phyloP scores from a whole-genome alignment of 2,329 filamentous ascomycete genomes.

The Beauveria medogensis region DNA sequence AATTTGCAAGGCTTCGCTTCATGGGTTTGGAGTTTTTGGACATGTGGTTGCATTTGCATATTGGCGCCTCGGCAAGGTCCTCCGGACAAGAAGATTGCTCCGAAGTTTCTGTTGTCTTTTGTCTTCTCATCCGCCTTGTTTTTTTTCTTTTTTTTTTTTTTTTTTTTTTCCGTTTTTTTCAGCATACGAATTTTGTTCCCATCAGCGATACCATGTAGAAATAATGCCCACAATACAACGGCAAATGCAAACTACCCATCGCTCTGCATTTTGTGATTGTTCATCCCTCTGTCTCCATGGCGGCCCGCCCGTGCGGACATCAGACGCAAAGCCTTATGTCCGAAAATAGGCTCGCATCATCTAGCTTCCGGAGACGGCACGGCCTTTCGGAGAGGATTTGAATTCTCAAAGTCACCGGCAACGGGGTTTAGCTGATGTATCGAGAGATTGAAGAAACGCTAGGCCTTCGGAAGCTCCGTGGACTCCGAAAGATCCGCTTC shows the following conservation, averaged over 20 bases:
- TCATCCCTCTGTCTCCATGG: neutral
- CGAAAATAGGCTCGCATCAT: neutral
- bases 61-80: slow-evolving; percentile 3
- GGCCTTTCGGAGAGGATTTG: neutral
- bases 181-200: neutral
- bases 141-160: neutral
- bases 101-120: neutral
- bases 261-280: neutral
- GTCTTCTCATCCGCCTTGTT: neutral
- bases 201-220: slow-evolving; percentile 8
- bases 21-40: slow-evolving; percentile 6
- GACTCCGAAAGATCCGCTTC: neutral
- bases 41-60: slow-evolving; percentile 8
- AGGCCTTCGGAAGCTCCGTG: neutral
- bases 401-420: neutral
- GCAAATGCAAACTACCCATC: neutral
- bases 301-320: neutral
- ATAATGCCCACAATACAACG: neutral
- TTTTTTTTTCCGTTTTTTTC: neutral
- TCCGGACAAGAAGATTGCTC: slow-evolving; percentile 6
- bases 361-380: neutral
- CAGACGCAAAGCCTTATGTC: neutral
- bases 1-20: neutral
- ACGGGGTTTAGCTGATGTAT: neutral
- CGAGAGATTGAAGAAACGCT: neutral